Base-by-base conservation (phyloP, 495 filamentous ascomycete genomes). In the Penicillium desertorum region DNA sequence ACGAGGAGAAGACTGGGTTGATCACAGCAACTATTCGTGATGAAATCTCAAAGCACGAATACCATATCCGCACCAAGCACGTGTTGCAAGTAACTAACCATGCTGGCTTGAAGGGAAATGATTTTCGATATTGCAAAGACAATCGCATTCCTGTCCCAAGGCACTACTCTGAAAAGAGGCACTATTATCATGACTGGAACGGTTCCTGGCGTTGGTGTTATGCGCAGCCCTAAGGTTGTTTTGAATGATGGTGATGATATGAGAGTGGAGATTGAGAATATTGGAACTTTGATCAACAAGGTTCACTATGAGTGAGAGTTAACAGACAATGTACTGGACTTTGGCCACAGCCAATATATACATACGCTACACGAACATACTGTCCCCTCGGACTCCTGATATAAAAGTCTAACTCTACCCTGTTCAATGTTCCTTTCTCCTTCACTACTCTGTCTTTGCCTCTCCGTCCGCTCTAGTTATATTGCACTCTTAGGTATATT, bases 111-210 rank as follows among this genome's bases (percentile, higher is more conserved):
- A 20, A 77, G 65, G 41, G 17, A 30, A 85, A 87, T 84, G 84
- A 89, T 49, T 88, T 90, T 70, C 71, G 78, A 51, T 79, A 86
- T 19, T 80, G 71, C 39, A 72, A 85, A 69, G 86, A 82, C 6
- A 83, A 45, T 89, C 58, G 65, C 81, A 0, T 86, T 87, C 60
- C 68, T 91, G 19, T 85, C 81, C 56, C 84, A 81, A 59, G 88
- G 87, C 32, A 88, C 86, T 19, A 89, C 87, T 11, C 66, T 90
- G 32, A 63, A 87, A 43, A 83, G 82, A 5, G 88, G 88, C 2
- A 85, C 89, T 64, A 41, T 89, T 44, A 87, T 90, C 51, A 87
- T 88, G 60, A 89, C 88, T 23, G 87, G 87, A 53, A 90, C 87
- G 65, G 51, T 43, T 14, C 56, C 60, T 8, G 67, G 67, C 16